Conservation (phyloP, 208 protist species). For the Acanthamoeba divionensis region DNA sequence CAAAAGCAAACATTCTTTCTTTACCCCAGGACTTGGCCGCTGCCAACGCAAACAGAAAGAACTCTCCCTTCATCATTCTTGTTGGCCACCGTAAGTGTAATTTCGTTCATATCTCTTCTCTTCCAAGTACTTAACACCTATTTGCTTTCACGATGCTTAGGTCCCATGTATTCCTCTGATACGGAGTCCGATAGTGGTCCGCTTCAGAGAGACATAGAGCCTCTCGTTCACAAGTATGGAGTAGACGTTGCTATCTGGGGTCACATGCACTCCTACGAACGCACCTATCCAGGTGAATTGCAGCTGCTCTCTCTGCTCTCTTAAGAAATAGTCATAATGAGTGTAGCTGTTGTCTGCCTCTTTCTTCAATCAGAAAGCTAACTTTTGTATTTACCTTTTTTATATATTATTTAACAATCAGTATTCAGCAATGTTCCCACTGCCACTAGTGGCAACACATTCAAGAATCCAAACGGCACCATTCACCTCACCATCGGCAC, state of each 20-base stretch:
- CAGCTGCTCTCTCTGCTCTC: neutral
- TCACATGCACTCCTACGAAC: slow-evolving; percentile 44
- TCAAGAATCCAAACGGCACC: slow-evolving; percentile 17
- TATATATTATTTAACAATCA: no score
- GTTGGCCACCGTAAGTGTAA: neutral
- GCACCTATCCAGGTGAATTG: neutral
- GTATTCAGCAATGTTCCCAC: neutral
- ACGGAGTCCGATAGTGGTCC: neutral
- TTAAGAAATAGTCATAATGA: no score
- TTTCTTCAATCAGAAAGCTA: neutral
- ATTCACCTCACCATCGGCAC: slow-evolving; percentile 40
- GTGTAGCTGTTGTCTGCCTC: neutral
- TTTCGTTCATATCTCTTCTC: neutral
- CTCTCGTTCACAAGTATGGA: neutral
- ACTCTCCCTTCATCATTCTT: slow-evolving; percentile 44
- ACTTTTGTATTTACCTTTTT: neutral
- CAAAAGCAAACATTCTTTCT: neutral
- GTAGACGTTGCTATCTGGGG: slow-evolving; percentile 39
- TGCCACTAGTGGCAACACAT: neutral
- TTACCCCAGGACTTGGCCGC: neutral
- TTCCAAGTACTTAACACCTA: neutral
- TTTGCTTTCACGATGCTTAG: neutral
- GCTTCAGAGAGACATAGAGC: neutral
- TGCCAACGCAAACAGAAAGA: slow-evolving; percentile 7
- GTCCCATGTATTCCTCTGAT: slow-evolving; percentile 32